phyloP scores from a whole-genome alignment of 441 rosid species.

The Jatropha multifida region DNA sequence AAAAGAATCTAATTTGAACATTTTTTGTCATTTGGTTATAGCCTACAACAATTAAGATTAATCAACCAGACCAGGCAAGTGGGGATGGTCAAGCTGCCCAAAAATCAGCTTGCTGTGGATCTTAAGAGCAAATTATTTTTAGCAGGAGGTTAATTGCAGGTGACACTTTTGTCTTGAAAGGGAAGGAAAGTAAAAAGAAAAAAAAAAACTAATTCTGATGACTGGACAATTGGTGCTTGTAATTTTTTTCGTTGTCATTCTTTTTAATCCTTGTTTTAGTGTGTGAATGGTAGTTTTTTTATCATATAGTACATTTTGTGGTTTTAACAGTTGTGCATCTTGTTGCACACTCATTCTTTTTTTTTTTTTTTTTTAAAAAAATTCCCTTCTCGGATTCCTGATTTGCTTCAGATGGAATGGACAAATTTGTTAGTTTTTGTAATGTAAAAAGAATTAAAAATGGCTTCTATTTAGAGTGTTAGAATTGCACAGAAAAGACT shows the following conservation, averaged over 20 bases:
- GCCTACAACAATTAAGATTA: slow-evolving; percentile 79
- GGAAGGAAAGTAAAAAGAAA: neutral
- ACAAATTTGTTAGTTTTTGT: neutral
- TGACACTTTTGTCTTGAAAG: slow-evolving; percentile 13
- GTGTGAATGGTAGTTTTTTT: slow-evolving; percentile 40
- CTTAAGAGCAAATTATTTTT: slow-evolving; percentile 24
- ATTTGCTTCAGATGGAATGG: neutral
- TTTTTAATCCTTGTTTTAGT: slow-evolving; percentile 34
- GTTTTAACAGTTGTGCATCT: slow-evolving; percentile 20
- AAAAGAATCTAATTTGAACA: slow-evolving; percentile 1
- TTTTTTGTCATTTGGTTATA: slow-evolving; percentile 30
- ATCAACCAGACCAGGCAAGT: slow-evolving; percentile 64
- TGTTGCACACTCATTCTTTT: neutral
- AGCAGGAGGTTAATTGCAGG: slow-evolving; percentile 9
- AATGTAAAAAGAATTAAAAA: neutral
- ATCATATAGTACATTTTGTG: slow-evolving; percentile 22
- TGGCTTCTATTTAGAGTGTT: neutral
- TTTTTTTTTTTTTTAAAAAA: neutral
- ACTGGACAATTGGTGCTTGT: slow-evolving; percentile 32
- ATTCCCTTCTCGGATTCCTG: neutral
- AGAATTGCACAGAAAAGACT: neutral
- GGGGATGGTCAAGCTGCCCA: slow-evolving; percentile 58
- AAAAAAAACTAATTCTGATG: slow-evolving; percentile 27
- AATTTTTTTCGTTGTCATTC: slow-evolving; percentile 37
- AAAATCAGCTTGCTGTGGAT: slow-evolving; percentile 82